Percentiles rank a stretch among this genome's conserved stretches.
Conservation (phyloP, 2,329 filamentous ascomycete genomes). For the Huntiella omanensis region DNA sequence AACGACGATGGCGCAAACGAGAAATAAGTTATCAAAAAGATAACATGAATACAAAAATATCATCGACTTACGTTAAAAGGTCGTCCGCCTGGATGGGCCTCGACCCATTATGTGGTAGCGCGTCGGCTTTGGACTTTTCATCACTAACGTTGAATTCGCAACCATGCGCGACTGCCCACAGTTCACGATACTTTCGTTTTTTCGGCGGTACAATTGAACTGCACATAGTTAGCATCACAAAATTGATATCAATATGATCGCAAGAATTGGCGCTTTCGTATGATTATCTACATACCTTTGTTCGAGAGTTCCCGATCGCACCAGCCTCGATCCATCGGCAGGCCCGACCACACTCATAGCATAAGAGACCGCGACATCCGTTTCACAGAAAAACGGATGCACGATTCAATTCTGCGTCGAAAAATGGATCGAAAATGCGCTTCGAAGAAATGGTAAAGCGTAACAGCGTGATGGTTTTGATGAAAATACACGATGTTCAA, state of each 20-base stretch:
- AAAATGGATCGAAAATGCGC: constrained; percentile 8
- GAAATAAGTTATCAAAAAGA: neutral
- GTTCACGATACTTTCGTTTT: constrained; percentile 78
- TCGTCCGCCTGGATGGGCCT: constrained; percentile 11
- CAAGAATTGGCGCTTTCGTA: constrained; percentile 29
- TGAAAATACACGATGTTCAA: constrained; percentile 8
- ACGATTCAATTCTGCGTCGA: constrained; percentile 10
- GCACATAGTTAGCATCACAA: constrained; percentile 24
- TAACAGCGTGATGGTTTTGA: constrained; percentile 4
- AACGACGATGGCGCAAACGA: neutral
- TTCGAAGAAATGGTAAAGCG: constrained; percentile 7
- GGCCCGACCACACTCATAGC: constrained; percentile 54
- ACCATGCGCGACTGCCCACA: constrained; percentile 49
- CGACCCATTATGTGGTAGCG: constrained; percentile 11
- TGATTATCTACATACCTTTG: constrained; percentile 32
- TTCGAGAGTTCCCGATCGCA: constrained; percentile 45
- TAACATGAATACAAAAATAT: neutral
- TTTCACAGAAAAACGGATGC: constrained; percentile 44
- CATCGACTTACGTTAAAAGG: constrained; percentile 9
- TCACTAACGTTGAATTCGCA: constrained; percentile 10
- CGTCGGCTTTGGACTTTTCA: constrained; percentile 10
- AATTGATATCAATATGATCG: constrained; percentile 28
- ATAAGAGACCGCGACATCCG: constrained; percentile 50
- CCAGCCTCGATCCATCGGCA: constrained; percentile 45
- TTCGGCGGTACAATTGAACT: constrained; percentile 63